These are phyloP conservation scores for Rhodotorula toruloides DNA, from an alignment of 768 basidiomycete species.

Conservation along the genomic window DNA sequence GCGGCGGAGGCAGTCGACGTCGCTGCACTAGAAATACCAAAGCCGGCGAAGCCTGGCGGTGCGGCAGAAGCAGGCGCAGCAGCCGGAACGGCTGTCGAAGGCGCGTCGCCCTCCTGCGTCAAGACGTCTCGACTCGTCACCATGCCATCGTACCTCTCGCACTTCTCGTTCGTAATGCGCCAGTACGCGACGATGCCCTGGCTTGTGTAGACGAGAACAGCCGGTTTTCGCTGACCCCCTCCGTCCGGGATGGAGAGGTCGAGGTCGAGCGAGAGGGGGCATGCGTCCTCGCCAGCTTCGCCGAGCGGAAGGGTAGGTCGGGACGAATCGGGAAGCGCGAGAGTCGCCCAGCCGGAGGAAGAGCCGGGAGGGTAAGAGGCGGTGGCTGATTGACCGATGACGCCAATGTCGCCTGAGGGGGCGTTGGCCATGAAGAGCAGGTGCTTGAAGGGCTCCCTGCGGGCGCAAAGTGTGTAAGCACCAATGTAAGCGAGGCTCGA, in stretches of 20 bases:
- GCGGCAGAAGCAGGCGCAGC: not conserved
- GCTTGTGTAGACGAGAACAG: constrained; percentile 46
- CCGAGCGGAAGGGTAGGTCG: constrained; percentile 45
- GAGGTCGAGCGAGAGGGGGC: constrained; percentile 46
- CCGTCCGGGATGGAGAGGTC: constrained; percentile 45
- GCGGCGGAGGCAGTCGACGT: not conserved
- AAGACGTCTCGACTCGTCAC: constrained; percentile 30
- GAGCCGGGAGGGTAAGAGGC: constrained; percentile 37
- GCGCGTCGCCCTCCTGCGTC: constrained; percentile 5
- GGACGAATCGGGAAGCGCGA: constrained; percentile 47
- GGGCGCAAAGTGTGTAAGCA: not conserved
- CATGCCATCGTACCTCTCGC: constrained; percentile 45
- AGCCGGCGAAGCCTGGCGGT: no score
- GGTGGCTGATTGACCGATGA: constrained; percentile 39
- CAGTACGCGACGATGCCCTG: constrained; percentile 47
- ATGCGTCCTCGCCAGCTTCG: constrained; percentile 45
- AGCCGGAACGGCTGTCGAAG: not conserved
- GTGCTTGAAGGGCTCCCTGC: constrained; percentile 48
- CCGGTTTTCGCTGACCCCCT: constrained; percentile 26
- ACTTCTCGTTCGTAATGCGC: constrained; percentile 42
- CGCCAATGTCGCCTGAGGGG: constrained; percentile 46
- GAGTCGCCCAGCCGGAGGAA: constrained; percentile 42
- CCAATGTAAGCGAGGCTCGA: not conserved
- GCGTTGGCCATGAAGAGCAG: constrained; percentile 45
- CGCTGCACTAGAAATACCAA: no score